phyloP scores from a whole-genome alignment of 345 rosid species.

The Syzygium oleosum region DNA sequence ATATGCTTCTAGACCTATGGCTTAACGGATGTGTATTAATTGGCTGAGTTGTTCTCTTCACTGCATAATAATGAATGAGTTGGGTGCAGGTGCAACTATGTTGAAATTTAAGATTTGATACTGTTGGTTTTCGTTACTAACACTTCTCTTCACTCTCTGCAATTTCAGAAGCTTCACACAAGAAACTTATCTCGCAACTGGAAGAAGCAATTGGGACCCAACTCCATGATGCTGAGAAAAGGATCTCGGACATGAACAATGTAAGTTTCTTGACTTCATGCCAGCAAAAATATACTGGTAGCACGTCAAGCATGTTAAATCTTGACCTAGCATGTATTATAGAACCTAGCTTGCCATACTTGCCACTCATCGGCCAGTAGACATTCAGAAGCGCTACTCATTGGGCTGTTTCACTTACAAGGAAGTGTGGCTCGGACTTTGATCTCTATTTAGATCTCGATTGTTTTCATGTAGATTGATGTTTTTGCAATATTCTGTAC shows the following conservation, averaged over 20 bases:
- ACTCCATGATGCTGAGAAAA: slow-evolving; percentile 52
- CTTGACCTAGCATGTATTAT: neutral
- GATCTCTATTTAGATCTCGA: neutral
- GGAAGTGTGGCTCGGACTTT: neutral
- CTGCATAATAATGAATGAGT: neutral
- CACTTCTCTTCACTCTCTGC: neutral
- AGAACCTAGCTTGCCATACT: neutral
- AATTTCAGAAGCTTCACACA: slow-evolving; percentile 58
- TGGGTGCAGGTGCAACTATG: neutral
- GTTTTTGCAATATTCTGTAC: neutral
- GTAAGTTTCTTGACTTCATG: slow-evolving; percentile 28
- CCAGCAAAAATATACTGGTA: neutral
- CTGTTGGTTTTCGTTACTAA: neutral
- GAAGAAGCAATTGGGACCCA: slow-evolving; percentile 57
- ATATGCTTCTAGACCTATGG: neutral
- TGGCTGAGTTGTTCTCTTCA: neutral
- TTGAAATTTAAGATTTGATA: neutral
- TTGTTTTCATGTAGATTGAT: neutral
- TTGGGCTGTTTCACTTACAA: neutral
- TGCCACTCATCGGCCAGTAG: neutral
- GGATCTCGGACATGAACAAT: slow-evolving; percentile 53
- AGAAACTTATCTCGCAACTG: slow-evolving; percentile 50
- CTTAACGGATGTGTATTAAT: neutral
- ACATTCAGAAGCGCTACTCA: neutral
- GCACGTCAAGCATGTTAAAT: neutral